phyloP scores from a whole-genome alignment of 768 basidiomycete genomes.

The Lactarius hatsudake region DNA sequence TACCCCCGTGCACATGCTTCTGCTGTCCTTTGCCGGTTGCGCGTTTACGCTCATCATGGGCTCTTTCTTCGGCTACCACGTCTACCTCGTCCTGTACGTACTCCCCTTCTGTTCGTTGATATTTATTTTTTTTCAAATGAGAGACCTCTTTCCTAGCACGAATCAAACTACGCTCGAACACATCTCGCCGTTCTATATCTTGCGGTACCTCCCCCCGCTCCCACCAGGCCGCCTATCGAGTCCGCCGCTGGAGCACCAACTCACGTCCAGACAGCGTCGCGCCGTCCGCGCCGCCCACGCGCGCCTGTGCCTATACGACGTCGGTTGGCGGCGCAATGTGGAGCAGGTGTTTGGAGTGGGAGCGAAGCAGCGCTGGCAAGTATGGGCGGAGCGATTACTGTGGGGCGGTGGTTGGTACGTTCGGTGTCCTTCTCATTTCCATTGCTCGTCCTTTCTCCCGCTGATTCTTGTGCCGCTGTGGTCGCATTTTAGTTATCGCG shows the following conservation, averaged over 20 bases:
- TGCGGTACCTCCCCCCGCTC: constrained; percentile 66
- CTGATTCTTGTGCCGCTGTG: neutral
- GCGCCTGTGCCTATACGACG: constrained; percentile 60
- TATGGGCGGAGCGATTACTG: constrained; percentile 52
- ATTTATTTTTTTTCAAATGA: neutral
- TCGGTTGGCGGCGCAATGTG: constrained; percentile 74
- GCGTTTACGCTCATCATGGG: constrained; percentile 66
- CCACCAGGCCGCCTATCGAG: constrained; percentile 57
- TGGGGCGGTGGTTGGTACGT: constrained; percentile 67
- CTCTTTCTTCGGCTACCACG: constrained; percentile 71
- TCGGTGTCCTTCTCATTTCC: neutral
- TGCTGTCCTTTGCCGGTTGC: constrained; percentile 56
- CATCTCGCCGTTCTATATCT: constrained; percentile 69
- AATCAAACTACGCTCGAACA: constrained; percentile 86
- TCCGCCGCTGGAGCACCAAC: constrained; percentile 70
- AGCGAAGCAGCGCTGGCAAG: constrained; percentile 43
- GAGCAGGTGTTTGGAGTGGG: constrained; percentile 55
- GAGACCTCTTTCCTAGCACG: constrained; percentile 44
- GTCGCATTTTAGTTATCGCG: constrained; percentile 43
- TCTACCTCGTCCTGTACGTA: constrained; percentile 71
- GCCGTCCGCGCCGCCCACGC: constrained; percentile 64
- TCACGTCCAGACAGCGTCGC: constrained; percentile 61
- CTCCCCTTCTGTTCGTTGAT: constrained; percentile 16
- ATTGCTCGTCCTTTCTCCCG: neutral
- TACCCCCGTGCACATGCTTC: constrained; percentile 69